Conservation (phyloP, 164 flowering plant species). For the Platanus orientalis region DNA sequence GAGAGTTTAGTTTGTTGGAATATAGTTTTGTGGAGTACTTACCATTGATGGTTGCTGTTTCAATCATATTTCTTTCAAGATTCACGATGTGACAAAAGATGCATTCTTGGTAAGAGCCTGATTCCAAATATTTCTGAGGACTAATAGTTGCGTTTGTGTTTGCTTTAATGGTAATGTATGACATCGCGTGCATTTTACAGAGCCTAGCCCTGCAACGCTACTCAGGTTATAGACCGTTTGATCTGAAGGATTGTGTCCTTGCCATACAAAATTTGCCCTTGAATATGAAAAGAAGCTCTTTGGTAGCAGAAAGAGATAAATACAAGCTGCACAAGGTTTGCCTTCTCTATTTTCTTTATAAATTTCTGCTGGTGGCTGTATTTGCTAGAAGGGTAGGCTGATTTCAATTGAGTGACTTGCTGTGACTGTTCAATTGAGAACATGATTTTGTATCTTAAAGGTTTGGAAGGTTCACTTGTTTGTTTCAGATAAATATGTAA, state of each 20-base stretch:
- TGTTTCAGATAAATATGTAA: no score
- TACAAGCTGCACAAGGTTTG: slow-evolving; percentile 60
- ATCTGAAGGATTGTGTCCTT: slow-evolving; percentile 55
- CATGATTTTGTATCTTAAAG: no score
- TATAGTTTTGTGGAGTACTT: slow-evolving; percentile 56
- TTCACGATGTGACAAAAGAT: slow-evolving; percentile 41
- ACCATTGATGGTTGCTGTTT: slow-evolving; percentile 82
- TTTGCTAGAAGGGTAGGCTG: neutral
- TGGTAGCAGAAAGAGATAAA: slow-evolving; percentile 51
- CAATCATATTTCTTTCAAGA: slow-evolving; percentile 57
- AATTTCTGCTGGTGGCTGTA: neutral
- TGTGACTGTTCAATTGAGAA: slow-evolving; percentile 51
- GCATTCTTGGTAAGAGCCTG: slow-evolving; percentile 65
- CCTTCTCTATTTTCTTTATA: neutral
- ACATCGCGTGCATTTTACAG: slow-evolving; percentile 24
- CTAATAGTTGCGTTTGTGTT: neutral
- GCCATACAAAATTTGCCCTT: slow-evolving; percentile 54
- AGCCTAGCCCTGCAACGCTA: slow-evolving; percentile 28
- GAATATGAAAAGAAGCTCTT: slow-evolving; percentile 30
- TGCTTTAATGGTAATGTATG: neutral
- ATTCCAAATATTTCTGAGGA: neutral
- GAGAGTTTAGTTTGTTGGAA: slow-evolving; percentile 75
- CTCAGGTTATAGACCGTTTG: slow-evolving; percentile 53
- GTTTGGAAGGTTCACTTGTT: no score
- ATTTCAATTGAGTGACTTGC: neutral